phyloP scores from a whole-genome alignment of 2,329 filamentous ascomycete genomes.

The Alternaria dauci region DNA sequence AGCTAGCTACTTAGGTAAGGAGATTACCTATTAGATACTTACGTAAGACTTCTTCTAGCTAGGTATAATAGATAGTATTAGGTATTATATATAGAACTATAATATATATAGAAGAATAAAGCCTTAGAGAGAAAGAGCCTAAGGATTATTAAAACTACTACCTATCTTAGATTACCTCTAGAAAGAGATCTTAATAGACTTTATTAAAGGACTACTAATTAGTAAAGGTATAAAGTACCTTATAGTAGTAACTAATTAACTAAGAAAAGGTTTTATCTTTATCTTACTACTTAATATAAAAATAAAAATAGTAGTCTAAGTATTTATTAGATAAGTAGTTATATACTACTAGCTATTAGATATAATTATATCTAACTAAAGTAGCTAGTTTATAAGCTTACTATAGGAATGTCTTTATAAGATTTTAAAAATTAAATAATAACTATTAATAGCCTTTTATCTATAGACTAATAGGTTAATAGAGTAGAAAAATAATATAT shows the following conservation, averaged over 20 bases:
- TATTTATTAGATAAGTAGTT: too few relatives aligned
- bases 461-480: too few relatives aligned
- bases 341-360: too few relatives aligned
- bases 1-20: background rate
- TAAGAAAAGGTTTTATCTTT: background rate
- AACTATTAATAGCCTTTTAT: too few relatives aligned
- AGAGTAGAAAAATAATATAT: too few relatives aligned
- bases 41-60: background rate
- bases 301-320: too few relatives aligned
- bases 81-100: constrained; percentile 1
- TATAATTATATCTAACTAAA: too few relatives aligned
- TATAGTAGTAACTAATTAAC: constrained; percentile 1
- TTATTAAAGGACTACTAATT: background rate
- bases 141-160: constrained; percentile 8
- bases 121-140: background rate
- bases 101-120: background rate
- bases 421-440: too few relatives aligned
- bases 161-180: background rate
- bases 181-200: constrained; percentile 6
- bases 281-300: too few relatives aligned
- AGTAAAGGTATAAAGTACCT: background rate
- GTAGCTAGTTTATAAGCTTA: too few relatives aligned
- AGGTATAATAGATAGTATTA: background rate
- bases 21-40: background rate
- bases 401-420: too few relatives aligned